phyloP scores from a whole-genome alignment of 1,139 yeast genomes.

The Pichia sp. region DNA sequence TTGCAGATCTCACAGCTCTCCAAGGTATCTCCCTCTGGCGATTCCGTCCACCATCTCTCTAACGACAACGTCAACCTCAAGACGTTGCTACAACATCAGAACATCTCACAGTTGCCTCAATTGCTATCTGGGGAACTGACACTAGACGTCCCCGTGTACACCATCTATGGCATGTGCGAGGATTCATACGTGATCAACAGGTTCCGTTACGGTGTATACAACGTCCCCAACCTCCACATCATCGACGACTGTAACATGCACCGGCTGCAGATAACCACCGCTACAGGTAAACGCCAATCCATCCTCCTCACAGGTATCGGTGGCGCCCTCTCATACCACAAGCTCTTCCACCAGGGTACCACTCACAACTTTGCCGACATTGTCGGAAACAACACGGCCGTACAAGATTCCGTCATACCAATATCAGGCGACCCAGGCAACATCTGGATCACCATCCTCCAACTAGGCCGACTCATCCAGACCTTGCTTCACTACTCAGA shows the following conservation, averaged over 20 bases:
- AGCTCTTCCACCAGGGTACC: slow-evolving; percentile 63
- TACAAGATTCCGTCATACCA: slow-evolving; percentile 24
- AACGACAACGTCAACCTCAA: slow-evolving; percentile 33
- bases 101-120: slow-evolving; percentile 47
- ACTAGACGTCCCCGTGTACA: slow-evolving; percentile 62
- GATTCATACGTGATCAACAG: slow-evolving; percentile 61
- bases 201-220: slow-evolving; percentile 46
- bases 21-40: slow-evolving; percentile 36
- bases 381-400: slow-evolving; percentile 11
- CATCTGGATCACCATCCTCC: slow-evolving; percentile 67
- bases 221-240: slow-evolving; percentile 49
- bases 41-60: slow-evolving; percentile 31
- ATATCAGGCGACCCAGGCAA: slow-evolving; percentile 69
- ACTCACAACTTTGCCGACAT: slow-evolving; percentile 23
- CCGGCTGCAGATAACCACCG: slow-evolving; percentile 33
- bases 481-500: slow-evolving; percentile 33
- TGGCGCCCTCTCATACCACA: slow-evolving; percentile 61
- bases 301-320: slow-evolving; percentile 64
- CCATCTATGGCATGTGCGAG: slow-evolving; percentile 70
- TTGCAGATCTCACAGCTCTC: slow-evolving; percentile 42
- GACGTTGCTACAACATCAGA: slow-evolving; percentile 30
- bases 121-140: slow-evolving; percentile 41
- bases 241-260: slow-evolving; percentile 51
- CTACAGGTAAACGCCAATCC: slow-evolving; percentile 32
- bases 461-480: slow-evolving; percentile 56